Conservation (phyloP, 2,329 filamentous ascomycete genomes). For the Pseudogymnoascus pannorum region DNA sequence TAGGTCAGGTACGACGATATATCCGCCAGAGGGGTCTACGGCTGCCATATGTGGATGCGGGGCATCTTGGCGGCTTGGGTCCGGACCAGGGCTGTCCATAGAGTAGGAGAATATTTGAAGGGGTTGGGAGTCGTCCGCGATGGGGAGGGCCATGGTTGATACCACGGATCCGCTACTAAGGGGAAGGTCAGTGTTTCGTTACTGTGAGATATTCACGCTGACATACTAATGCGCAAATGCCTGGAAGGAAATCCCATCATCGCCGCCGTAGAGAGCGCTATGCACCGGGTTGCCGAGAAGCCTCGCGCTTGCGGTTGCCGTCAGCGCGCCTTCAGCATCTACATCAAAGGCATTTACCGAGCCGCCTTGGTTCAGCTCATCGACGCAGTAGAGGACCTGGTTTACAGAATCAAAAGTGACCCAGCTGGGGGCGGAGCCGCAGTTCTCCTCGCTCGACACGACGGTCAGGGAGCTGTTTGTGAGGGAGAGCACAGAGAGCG, state of each 20-base stretch:
- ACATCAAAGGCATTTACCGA: slow-evolving; percentile 32
- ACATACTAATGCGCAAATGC: slow-evolving; percentile 23
- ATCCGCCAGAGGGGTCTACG: slow-evolving; percentile 44
- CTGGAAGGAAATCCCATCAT: slow-evolving; percentile 14
- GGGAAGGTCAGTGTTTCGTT: slow-evolving; percentile 9
- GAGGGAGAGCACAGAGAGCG: slow-evolving; percentile 35
- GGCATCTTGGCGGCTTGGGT: slow-evolving; percentile 34
- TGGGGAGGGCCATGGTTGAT: slow-evolving; percentile 21
- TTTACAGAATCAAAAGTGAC: slow-evolving; percentile 35
- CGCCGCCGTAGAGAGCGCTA: slow-evolving; percentile 19
- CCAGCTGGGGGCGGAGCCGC: slow-evolving; percentile 37
- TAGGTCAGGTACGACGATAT: slow-evolving; percentile 45
- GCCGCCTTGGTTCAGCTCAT: slow-evolving; percentile 34
- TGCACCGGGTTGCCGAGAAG: slow-evolving; percentile 17
- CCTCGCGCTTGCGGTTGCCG: slow-evolving; percentile 25
- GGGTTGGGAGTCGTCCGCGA: slow-evolving; percentile 11
- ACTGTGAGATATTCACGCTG: background rate
- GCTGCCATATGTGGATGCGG: slow-evolving; percentile 46
- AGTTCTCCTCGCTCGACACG: background rate
- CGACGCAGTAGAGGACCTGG: slow-evolving; percentile 36
- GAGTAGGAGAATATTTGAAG: slow-evolving; percentile 38
- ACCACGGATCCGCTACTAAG: slow-evolving; percentile 17
- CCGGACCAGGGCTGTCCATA: slow-evolving; percentile 29
- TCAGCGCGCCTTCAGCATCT: slow-evolving; percentile 33
- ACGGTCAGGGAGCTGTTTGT: slow-evolving; percentile 26